Conservation (phyloP, 441 rosid species). For the Viola pubescens region DNA sequence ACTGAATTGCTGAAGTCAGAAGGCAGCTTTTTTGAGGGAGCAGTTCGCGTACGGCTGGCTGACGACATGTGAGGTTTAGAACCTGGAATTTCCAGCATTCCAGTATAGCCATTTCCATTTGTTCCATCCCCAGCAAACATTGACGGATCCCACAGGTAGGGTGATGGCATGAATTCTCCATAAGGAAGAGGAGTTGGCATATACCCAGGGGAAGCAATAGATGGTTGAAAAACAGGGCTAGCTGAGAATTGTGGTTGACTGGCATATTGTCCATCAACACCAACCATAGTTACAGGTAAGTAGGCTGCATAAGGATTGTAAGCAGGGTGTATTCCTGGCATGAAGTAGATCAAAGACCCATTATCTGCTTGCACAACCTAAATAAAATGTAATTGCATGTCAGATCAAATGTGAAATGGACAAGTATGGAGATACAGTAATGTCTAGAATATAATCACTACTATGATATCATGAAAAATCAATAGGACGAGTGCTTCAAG, state of each 20-base stretch:
- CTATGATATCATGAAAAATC: not conserved
- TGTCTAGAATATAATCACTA: not conserved
- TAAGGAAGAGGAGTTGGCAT: constrained; percentile 27
- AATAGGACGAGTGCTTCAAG: not conserved
- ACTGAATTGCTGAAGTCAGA: constrained; percentile 8
- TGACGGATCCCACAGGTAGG: constrained; percentile 31
- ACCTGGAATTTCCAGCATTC: constrained; percentile 25
- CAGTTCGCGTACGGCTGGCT: constrained; percentile 20
- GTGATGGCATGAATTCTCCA: constrained; percentile 31
- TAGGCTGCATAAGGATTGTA: constrained; percentile 27
- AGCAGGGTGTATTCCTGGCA: constrained; percentile 36
- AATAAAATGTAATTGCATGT: constrained; percentile 3
- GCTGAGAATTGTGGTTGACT: constrained; percentile 32
- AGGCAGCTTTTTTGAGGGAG: constrained; percentile 3
- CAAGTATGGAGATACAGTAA: not conserved
- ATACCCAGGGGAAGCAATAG: constrained; percentile 31
- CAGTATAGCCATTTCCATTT: constrained; percentile 24
- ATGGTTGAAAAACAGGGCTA: constrained; percentile 15
- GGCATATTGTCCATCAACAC: constrained; percentile 26
- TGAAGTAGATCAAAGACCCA: constrained; percentile 42
- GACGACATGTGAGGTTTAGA: constrained; percentile 32
- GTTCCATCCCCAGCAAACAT: constrained; percentile 14
- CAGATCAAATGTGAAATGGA: constrained; percentile 1
- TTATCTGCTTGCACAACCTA: constrained; percentile 44
- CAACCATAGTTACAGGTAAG: constrained; percentile 25